These are phyloP conservation scores for Monilinia laxa DNA, from an alignment of 2,329 filamentous ascomycete species.

Conservation along the genomic window DNA sequence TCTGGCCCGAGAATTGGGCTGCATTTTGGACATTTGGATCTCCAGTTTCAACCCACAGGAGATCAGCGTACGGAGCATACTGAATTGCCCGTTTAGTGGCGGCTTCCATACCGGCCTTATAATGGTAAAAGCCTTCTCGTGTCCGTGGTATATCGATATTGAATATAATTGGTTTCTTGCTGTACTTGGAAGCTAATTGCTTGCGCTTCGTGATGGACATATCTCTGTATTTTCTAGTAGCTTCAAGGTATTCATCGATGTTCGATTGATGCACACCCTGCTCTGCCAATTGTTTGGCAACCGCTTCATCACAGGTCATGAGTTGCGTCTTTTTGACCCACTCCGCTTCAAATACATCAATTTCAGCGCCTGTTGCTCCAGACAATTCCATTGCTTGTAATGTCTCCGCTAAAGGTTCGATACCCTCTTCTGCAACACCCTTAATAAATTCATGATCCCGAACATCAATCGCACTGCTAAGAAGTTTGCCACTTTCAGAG, in stretches of 20 bases:
- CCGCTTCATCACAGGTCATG: conserved; percentile 89
- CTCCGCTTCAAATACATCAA: conserved; percentile 79
- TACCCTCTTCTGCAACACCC: conserved; percentile 71
- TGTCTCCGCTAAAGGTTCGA: conserved; percentile 80
- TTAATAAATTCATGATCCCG: conserved; percentile 97
- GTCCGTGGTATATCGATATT: conserved; percentile 91
- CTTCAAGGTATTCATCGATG: conserved; percentile 65
- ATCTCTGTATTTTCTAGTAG: conserved; percentile 63
- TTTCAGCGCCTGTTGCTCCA: conserved; percentile 75
- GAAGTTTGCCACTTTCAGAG: conserved; percentile 86
- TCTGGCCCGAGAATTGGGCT: conserved; percentile 70
- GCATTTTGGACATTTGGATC: conserved; percentile 81
- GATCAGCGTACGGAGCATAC: conserved; percentile 88
- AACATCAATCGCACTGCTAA: conserved; percentile 88
- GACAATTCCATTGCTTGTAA: conserved; percentile 84
- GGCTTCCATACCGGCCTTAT: conserved; percentile 76
- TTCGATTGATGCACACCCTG: conserved; percentile 63
- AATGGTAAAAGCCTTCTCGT: conserved; percentile 92
- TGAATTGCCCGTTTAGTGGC: conserved; percentile 91
- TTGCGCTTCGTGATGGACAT: conserved; percentile 78
- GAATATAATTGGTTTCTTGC: conserved; percentile 72
- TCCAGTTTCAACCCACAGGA: conserved; percentile 96
- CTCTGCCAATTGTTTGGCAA: conserved; percentile 68
- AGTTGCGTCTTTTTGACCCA: conserved; percentile 88
- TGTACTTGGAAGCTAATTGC: conserved; percentile 65